Base-by-base conservation (phyloP, 2,329 filamentous ascomycete species). In the Venturia effusa region DNA sequence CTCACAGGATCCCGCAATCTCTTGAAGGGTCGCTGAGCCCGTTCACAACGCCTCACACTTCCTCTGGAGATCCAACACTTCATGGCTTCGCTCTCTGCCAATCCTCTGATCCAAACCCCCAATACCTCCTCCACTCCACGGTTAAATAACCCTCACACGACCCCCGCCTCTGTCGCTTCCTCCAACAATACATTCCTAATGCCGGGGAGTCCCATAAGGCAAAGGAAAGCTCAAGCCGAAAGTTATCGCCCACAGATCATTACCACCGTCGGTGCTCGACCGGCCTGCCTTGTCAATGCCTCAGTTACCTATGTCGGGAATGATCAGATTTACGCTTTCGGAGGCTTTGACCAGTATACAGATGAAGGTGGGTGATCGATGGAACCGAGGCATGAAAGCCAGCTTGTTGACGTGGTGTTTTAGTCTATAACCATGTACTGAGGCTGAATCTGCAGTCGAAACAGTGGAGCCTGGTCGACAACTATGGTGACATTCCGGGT, bases 231-330 rank as follows among this genome's bases (percentile, higher is more conserved):
- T 24, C 81, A 81, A 66, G 81, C 81, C 64, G 91, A 95, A 72
- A 86, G 86, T 67, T 95, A 96, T 76, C 87, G 88, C 61, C 93
- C 93, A 41, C 89, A 88, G 73, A 89, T 96, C 66, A 93, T 81
- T 68, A 80, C 79, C 40, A 81, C 79, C 13, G 76, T 81, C 61
- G 80, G 80, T 64, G 79, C 80, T 76, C 85, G 92, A 68, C 94
- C 94, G 43, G 92, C 94, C 41, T 97, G 93, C 73, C 82, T 99
- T 61, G 93, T 99, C 69, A 99, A 99, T 80, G 94, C 94, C 62
- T 97, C 94, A 0, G 93, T 97, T 66, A 99, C 94, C n/a, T 97
- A 96, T 75, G 96, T 94, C 71, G 92, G 92, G 66, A 94, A 96
- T 77, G 94, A 97, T 74, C 87, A 94, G 75, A 97, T 99, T 70